Base-by-base conservation (phyloP, 805 yeast species). In the Sugiyamaella valdiviana region DNA sequence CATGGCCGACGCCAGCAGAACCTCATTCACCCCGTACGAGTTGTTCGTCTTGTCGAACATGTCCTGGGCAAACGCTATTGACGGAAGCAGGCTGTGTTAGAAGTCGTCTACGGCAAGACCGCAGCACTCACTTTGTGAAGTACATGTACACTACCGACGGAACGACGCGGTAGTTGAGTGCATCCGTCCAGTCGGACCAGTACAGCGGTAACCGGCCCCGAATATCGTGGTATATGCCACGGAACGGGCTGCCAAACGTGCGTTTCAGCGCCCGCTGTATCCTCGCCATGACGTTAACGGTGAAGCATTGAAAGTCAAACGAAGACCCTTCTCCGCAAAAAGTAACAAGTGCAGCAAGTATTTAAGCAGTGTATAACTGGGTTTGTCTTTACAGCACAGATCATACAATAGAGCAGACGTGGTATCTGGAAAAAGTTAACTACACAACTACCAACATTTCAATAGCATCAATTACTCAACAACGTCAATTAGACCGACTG, bases 31-130 rank as follows among this genome's bases (percentile, higher is more conserved):
- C 2, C 99, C 99, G 59, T 88, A 91, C 10, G 90, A 75, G 55
- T 85, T 80, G 43, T 84, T 68, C 0, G 99, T 91, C 52, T 87
- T 82, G 64, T 90, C 96, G 65, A 89, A 90, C 96, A 91, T 85
- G 63, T 91, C 98, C 61, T 88, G 96, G 0, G 97, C 95, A 72
- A 91, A 91, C 0, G 98, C 96, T 38, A 91, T 75, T 0, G 97
- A 97, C 1, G 98, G 98, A 36, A 91, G 71, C 40, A 91, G 49
- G 50, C 32, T 26, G 32, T 4, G 14, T 26, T 26, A 26, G 32
- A 26, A 45, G 39, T 12, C 17, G 5, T n/a, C 39, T 9, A 17
- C 12, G n/a, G n/a, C 6, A 38, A 15, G 15, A 38, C 5, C 7
- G 4, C 35, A 22, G 36, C 5, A 26, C 32, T 26, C 32, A 26